Evolutionary conservation across 805 yeast species (phyloP), one percentile per base, ranked within the genome.

Genomic region (Pichia thaimueangensis): DNA sequence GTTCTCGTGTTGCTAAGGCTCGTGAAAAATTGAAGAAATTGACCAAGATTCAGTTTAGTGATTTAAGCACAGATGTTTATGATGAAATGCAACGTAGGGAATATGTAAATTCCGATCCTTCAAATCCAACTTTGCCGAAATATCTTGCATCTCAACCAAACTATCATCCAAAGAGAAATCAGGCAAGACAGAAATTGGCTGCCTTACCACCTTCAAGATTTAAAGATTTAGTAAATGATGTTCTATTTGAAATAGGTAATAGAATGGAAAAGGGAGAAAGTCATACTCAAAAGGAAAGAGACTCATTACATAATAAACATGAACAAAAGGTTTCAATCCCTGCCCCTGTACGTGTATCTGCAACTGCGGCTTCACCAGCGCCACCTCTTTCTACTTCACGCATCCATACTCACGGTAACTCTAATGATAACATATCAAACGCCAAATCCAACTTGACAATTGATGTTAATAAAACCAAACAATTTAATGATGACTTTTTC

Each of bases 121-220:
- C 73, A 24, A 44, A 48, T 16, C 80, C 84, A 1, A 78, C 76
- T 42, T 78, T 73, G 54, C 69, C 91, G 41, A 39, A 43, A 24
- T 43, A 28, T 25, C 69, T 79, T 30, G 89, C 95, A 7, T 89
- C 95, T 6, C 76, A 78, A 53, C 69, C 75, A 6, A 71, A 73
- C 16, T 87, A 86, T 64, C 98, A 93, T 62, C 89, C 95, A 33
- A 89, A 88, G 58, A 76, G 99, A 57, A 94, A 93, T 58, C 95
- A 88, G 62, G 97, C 98, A 2, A 74, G 99, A 54, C 86, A 86
- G 61, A 91, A 89, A 64, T 72, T 93, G 52, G 82, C 96, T 5
- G 78, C 85, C 37, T 73, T 93, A 45, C 93, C 96, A 2, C 79
- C 80, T 38, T 61, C 80, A 3, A 67, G 97, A 47, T 93, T 93